Evolutionary conservation across 2,329 filamentous ascomycete genomes (phyloP), one percentile per base, ranked within the genome.

Genomic region (Colletotrichum paranaense): DNA sequence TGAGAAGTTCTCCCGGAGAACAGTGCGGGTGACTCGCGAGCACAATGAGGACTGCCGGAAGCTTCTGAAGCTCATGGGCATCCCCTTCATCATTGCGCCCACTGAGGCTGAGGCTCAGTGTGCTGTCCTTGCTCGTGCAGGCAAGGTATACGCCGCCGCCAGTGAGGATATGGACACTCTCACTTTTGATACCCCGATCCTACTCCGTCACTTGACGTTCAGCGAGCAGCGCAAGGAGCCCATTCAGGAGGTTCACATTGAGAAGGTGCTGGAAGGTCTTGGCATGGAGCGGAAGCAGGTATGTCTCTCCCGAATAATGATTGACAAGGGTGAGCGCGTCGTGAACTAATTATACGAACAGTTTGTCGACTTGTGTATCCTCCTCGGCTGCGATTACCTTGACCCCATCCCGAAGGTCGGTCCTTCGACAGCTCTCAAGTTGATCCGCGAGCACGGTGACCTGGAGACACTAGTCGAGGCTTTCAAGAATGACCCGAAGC

Each of bases 111-210:
- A 99, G 86, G 97, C 97, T 1, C 97, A 99, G 82, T 99, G 97
- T 82, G 97, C 97, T 3, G 93, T 92, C 53, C 88, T 99, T 74
- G 97, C 97, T 1, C 89, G 93, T 74, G 95, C 94, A 5, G 96
- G 95, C 49, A 98, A 98, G 85, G 97, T 99, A 64, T 99, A 97
- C 81, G 97, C 95, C 4, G 97, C 97, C 24, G 97, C 97, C 3
- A 97, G 94, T 76, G 97, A 99, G 84, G 97, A 99, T 84, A 99
- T 99, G 97, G 97, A 99, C 81, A 99, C 97, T 0, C 86, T 99
- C 68, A 98, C 96, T 79, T 99, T 99, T 83, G 92, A 98, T 79
- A 89, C 95, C 64, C 97, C 97, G 0, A 95, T 99, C 72, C 86
- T 99, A 59, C 86, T 99, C 76, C 90, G 97, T 62, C 95, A 99